Base-by-base conservation (phyloP, 306 rosid species). In the Prosopis cineraria region DNA sequence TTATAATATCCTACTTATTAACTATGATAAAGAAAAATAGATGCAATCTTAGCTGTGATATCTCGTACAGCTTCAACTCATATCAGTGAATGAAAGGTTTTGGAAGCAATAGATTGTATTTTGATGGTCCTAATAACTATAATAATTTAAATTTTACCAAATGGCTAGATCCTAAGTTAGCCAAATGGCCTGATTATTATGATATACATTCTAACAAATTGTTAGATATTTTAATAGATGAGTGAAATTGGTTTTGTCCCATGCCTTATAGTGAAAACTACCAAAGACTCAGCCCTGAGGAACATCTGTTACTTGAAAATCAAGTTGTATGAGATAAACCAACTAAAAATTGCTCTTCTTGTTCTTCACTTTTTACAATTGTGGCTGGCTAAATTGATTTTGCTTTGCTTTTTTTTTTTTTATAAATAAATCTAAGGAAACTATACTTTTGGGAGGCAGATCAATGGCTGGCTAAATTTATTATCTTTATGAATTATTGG, bases 21-120 rank as follows among this genome's bases (percentile, higher is more conserved):
- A n/a, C n/a, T n/a, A 79, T 29, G 71, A 66, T 3, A 82, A 84
- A 75, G 89, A 87, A 75, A 79, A 74, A 48, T n/a, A 80, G 75
- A 70, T 73, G 78, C 76, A 45, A 66, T 72, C 77, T 82, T 82
- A 62, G 72, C 55, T 72, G 45, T 76, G 78, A 82, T 72, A 78
- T 59, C 65, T 74, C 79, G 34, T 78, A 80, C 78, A 82, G 77
- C 14, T 66, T 83, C 77, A 83, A 36, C 70, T 81, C 50, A 70
- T 75, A 79, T 43, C 69, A 83, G 73, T 33, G 72, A 79, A 65
- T 74, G 55, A 43, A 91, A 44, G 75, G 80, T 80, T 81, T 77
- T 80, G 69, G 44, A 50, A 72, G 83, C 68, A 69, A n/a, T 78
- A 82, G 47, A 75, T 64, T 79, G 76, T 81, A 76, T 53, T 78